These are phyloP conservation scores for Phytophthora citricola DNA, from an alignment of 352 stramenopile species.

Conservation along the genomic window DNA sequence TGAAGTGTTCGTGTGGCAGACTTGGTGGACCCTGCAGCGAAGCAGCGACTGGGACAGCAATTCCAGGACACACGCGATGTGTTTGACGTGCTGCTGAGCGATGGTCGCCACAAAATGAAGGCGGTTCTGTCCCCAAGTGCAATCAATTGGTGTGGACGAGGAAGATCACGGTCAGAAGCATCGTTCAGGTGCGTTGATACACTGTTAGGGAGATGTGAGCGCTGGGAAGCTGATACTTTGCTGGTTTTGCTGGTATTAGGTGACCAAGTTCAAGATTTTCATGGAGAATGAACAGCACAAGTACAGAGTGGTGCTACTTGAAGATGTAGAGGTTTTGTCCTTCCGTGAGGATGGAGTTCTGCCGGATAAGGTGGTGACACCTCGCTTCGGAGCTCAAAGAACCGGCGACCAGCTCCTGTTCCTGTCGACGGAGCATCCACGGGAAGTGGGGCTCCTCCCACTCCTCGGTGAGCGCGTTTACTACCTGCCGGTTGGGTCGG, in stretches of 20 bases:
- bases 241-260: slow-evolving; percentile 15
- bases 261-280: slow-evolving; percentile 42
- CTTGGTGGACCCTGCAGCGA: slow-evolving; percentile 52
- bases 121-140: slow-evolving; percentile 43
- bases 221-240: too few species aligned
- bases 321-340: slow-evolving; percentile 17
- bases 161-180: slow-evolving; percentile 31
- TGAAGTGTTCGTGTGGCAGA: slow-evolving; percentile 34
- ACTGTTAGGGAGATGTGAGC: too few species aligned
- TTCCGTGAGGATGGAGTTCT: slow-evolving; percentile 3
- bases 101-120: slow-evolving; percentile 63
- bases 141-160: slow-evolving; percentile 54
- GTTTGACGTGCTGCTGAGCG: slow-evolving; percentile 74
- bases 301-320: slow-evolving; percentile 28
- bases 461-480: slow-evolving; percentile 54
- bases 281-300: slow-evolving; percentile 13
- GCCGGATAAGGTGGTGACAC: slow-evolving; percentile 25
- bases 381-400: background rate
- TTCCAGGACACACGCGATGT: slow-evolving; percentile 41
- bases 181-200: slow-evolving; percentile 40
- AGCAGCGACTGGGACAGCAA: slow-evolving; percentile 32
- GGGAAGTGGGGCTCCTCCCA: slow-evolving; percentile 57
- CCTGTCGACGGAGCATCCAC: slow-evolving; percentile 36
- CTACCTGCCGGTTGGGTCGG: slow-evolving; percentile 61
- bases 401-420: slow-evolving; percentile 41